phyloP scores from a whole-genome alignment of 495 filamentous ascomycete genomes.

The Xeromyces bisporus region DNA sequence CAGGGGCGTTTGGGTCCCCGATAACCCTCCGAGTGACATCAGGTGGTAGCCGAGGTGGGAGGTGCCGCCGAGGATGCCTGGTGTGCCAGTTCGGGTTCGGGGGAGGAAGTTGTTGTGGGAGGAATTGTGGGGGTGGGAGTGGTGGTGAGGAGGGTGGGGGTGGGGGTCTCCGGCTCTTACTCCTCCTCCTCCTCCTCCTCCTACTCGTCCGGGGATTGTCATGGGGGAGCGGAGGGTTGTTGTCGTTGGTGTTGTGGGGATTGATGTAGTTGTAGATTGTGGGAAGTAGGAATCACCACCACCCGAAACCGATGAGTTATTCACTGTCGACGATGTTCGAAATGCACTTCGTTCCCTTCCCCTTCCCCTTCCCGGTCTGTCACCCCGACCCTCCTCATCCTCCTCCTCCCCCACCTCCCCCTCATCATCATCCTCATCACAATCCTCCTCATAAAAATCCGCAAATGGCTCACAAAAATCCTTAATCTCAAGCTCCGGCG shows the following conservation, averaged over 20 bases:
- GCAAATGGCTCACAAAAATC: constrained; percentile 89
- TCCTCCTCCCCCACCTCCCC: constrained; percentile 7
- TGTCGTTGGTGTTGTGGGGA: constrained; percentile 5
- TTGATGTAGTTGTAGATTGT: constrained; percentile 10
- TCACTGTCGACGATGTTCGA: too few species aligned
- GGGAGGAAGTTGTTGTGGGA: too few species aligned
- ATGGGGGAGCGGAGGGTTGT: constrained; percentile 29
- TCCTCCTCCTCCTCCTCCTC: too few species aligned
- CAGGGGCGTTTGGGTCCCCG: constrained; percentile 73
- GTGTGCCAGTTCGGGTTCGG: constrained; percentile 48
- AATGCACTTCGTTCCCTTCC: background rate
- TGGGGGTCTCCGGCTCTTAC: too few species aligned
- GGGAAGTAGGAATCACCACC: constrained; percentile 16
- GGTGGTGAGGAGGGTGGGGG: too few species aligned
- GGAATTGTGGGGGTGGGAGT: too few species aligned
- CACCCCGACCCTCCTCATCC: background rate
- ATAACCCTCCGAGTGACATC: constrained; percentile 52
- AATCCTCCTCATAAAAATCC: constrained; percentile 89
- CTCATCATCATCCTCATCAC: constrained; percentile 30
- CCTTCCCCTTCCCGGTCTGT: background rate
- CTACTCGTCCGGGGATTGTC: too few species aligned
- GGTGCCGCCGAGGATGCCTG: constrained; percentile 68
- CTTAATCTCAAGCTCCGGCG: constrained; percentile 79
- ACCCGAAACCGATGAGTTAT: constrained; percentile 6
- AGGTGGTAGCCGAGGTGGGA: constrained; percentile 86